These are phyloP conservation scores for Turritis glabra DNA, from an alignment of 345 rosid genomes.

Conservation along the genomic window DNA sequence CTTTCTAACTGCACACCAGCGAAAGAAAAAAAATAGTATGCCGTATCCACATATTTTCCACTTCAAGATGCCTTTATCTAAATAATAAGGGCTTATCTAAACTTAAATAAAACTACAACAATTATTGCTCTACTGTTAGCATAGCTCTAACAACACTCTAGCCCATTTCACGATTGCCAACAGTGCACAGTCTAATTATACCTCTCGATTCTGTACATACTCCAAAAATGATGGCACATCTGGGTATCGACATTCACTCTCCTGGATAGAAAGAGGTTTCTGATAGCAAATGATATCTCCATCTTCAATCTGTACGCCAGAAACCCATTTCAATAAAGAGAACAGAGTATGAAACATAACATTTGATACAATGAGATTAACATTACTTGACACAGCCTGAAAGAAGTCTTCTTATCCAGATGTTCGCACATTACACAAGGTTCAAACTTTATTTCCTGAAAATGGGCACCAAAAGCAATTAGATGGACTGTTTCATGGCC, in stretches of 20 bases:
- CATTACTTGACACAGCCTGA: conserved; percentile 73
- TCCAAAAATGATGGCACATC: conserved; percentile 89
- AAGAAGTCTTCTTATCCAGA: conserved; percentile 71
- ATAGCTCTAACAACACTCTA: conserved; percentile 19
- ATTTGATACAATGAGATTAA: conserved; percentile 16
- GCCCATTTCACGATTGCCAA: conserved; percentile 12
- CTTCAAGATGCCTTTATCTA: background rate
- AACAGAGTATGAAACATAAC: conserved; percentile 8
- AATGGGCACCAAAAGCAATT: conserved; percentile 16
- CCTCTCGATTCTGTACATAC: conserved; percentile 96
- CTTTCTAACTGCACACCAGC: background rate
- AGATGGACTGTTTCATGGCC: conserved; percentile 15
- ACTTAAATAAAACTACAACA: background rate
- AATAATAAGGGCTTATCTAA: background rate
- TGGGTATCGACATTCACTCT: conserved; percentile 62
- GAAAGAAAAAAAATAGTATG: background rate
- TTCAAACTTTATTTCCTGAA: conserved; percentile 93
- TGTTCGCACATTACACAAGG: conserved; percentile 93
- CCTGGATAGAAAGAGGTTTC: conserved; percentile 59
- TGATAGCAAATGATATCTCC: conserved; percentile 98
- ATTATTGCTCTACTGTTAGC: background rate
- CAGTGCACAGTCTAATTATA: conserved; percentile 31
- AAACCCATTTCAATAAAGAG: background rate
- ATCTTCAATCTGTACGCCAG: conserved; percentile 73
- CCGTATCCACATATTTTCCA: background rate